A percentile compares a stretch with the other conserved stretches of the same genome.
These are phyloP conservation scores for Irpex rosettiformis DNA, from an alignment of 1,284 basidiomycete species.

Conservation along the genomic window DNA sequence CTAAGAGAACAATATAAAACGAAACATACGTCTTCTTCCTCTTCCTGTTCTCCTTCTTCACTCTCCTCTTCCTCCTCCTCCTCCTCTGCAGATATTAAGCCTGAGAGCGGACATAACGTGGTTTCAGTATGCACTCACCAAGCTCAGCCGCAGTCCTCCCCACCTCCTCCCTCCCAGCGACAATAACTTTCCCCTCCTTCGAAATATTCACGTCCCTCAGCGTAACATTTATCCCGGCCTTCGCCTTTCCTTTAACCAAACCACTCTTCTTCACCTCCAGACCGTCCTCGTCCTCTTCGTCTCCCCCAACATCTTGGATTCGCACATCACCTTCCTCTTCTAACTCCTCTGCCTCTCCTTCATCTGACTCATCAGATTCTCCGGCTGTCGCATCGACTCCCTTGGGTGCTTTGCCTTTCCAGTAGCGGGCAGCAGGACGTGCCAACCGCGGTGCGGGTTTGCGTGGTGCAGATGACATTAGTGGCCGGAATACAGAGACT, in stretches of 20 bases:
- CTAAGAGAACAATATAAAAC: conserved; percentile 11
- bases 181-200: conserved; percentile 71
- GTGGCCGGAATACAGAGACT: no score
- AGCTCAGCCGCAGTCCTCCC: conserved; percentile 56
- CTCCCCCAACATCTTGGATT: conserved; percentile 34
- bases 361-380: conserved; percentile 58
- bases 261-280: conserved; percentile 34
- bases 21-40: conserved; percentile 38
- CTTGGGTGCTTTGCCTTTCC: conserved; percentile 83
- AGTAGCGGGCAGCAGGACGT: conserved; percentile 73
- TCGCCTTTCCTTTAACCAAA: conserved; percentile 24
- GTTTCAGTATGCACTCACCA: conserved; percentile 35
- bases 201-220: conserved; percentile 76
- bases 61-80: conserved; percentile 45
- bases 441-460: conserved; percentile 72
- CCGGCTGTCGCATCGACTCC: conserved; percentile 51
- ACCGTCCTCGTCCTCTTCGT: conserved; percentile 45
- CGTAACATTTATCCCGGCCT: conserved; percentile 65
- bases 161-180: conserved; percentile 70
- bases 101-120: no score
- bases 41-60: conserved; percentile 41
- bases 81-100: no score
- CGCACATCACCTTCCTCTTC: conserved; percentile 50
- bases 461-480: conserved; percentile 31
- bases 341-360: conserved; percentile 36